These are phyloP conservation scores for Phytomonas sp. DNA, from an alignment of 208 protist species.

Conservation along the genomic window DNA sequence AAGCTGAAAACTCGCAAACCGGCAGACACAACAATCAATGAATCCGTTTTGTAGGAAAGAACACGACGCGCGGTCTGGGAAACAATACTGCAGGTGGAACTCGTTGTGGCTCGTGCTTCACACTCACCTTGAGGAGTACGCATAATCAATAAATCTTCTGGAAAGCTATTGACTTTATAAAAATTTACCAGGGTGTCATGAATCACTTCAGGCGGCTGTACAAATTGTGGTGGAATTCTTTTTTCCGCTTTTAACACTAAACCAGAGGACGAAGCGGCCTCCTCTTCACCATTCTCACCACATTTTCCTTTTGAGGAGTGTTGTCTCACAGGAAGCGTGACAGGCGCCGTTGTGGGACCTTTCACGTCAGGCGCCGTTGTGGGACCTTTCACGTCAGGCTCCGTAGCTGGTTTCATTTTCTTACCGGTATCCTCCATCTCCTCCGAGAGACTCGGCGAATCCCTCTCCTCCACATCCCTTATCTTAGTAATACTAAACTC, in stretches of 20 bases:
- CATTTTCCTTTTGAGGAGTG: conserved; percentile 6
- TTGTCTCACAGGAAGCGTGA: conserved; percentile 3
- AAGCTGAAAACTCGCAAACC: conserved; percentile 67
- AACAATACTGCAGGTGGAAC: conserved; percentile 58
- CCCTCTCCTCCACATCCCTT: background rate
- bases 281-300: background rate
- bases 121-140: conserved; percentile 60
- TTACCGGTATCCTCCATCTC: background rate
- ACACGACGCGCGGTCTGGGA: conserved; percentile 39
- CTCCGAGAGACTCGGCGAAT: background rate
- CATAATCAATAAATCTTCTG: conserved; percentile 45
- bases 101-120: conserved; percentile 39
- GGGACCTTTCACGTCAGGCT: conserved; percentile 20
- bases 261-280: background rate
- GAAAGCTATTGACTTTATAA: conserved; percentile 45
- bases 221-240: conserved; percentile 50
- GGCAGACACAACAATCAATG: conserved; percentile 60
- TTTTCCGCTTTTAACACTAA: background rate
- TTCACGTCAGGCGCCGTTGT: conserved; percentile 7
- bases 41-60: conserved; percentile 52
- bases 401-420: conserved; percentile 1
- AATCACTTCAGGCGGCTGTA: conserved; percentile 37
- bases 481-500: conserved; percentile 45
- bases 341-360: conserved; percentile 11
- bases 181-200: conserved; percentile 32